Base-by-base conservation (phyloP, 176 grass and related monocot genomes). In the Rhynchospora tenuis region DNA sequence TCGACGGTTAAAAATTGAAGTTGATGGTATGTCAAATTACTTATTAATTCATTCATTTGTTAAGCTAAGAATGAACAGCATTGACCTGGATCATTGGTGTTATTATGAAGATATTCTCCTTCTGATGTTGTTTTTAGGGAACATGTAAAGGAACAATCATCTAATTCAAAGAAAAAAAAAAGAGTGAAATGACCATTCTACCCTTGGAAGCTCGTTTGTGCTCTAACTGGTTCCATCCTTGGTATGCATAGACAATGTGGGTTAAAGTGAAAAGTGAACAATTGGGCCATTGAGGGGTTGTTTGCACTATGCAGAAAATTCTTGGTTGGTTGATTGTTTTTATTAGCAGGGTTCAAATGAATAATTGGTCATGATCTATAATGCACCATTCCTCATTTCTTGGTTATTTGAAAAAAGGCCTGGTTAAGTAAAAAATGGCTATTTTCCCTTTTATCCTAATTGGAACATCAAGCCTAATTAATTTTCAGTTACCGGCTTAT, bases 1-100 rank as follows among this genome's bases (percentile, higher is more conserved):
- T 86, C 90, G 91, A 45, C 87, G 95, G 20, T 64, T 98, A 64
- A 98, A 90, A 86, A 98, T 98, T 17, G 92, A 98, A 91, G 92
- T 91, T 20, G 89, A 94, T 51, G 95, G 92, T 82, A 66, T 27
- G 78, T 81, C 66, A 44, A 31, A 45, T 45, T 45, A n/a, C 47
- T 28, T 78, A 9, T 59, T 38, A 38, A 38, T 38, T 59, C 61
- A 0, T 79, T 79, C 3, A 52, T 8, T 75, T 24, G 17, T 76
- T 76, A 24, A 27, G 12, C 56, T 56, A 28, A 44, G 10, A 28
- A 78, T 55, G 12, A 20, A 78, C 17, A 20, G 3, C n/a, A 42
- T 67, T 42, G 29, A 1, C 1, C 38, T 45, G 33, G 66, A 45
- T 70, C 38, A 69, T 7, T 19, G 14, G 16, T 69, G 6, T 44